Evolutionary conservation across 1,284 basidiomycete species (phyloP), one percentile per base, ranked within the genome.

Genomic region (Cutaneotrichosporon sp.): DNA sequence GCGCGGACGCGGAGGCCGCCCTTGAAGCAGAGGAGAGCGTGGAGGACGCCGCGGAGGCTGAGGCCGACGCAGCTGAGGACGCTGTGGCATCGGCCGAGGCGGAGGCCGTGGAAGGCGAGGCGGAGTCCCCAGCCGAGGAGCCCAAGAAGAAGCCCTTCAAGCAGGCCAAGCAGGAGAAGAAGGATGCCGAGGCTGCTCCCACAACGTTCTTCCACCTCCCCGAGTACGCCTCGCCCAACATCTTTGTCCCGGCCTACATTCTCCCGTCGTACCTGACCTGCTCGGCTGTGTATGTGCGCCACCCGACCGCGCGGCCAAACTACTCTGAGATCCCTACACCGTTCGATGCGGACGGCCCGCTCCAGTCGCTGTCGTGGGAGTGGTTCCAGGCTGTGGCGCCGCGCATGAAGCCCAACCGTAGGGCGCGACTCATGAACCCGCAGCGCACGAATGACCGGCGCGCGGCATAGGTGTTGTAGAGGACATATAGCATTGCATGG

Each of bases 241-340:
- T 98, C 46, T 98, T 97, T 79, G 82, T 98, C 61, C 96, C 96
- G 0, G 87, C 93, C 0, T 97, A 97, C 75, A 84, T 97, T 52
- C 91, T 97, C 67, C 84, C 87, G 3, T 90, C 85, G 49, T 98
- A 89, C 79, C 74, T 82, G 45, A 92, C 92, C 10, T 98, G 96
- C 75, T 92, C 93, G 5, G 86, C 86, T 17, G 80, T 98, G 54
- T 97, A 97, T 72, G 82, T 97, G 29, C 89, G 94, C 42, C 91
- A 97, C 70, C 96, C 96, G 2, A 97, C 92, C 0, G 91, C 94
- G 0, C 84, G 90, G 24, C 88, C 90, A 1, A 83, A 87, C 3
- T 91, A 92, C 76, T 90, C 87, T 25, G 92, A 97, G 75, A 87
- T 97, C 44, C 89, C 92, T 10, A 89, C 88, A 12, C 92, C 93